A percentile compares a stretch with the other conserved stretches of the same genome.
Evolutionary conservation across 176 grass and related monocot species (phyloP).

Genomic region (Guadua angustifolia): DNA sequence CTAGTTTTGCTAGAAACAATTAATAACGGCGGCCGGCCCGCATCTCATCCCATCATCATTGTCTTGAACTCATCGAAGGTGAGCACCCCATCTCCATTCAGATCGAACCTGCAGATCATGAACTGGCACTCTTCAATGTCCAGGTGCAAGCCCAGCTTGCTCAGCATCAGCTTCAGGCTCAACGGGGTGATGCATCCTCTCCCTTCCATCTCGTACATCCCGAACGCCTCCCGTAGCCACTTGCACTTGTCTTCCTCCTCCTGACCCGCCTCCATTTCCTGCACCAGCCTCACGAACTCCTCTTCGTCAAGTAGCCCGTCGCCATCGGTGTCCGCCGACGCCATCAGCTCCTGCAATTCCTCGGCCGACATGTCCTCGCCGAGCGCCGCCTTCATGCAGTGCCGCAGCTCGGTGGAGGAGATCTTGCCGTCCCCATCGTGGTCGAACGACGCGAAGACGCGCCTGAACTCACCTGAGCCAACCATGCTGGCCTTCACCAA

Average conservation of each 20-base stretch:
- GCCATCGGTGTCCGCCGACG: constrained; percentile 30
- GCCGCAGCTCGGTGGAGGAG: constrained; percentile 31
- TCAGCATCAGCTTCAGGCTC: constrained; percentile 41
- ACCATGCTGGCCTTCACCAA: not conserved
- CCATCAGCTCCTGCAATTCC: constrained; percentile 15
- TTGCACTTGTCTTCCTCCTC: not conserved
- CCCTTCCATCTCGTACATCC: constrained; percentile 50
- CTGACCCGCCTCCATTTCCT: not conserved
- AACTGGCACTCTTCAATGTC: constrained; percentile 35
- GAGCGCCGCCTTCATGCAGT: constrained; percentile 14
- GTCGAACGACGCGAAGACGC: constrained; percentile 35
- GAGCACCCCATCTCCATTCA: constrained; percentile 43
- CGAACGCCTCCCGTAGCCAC: constrained; percentile 34
- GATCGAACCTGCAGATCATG: constrained; percentile 48
- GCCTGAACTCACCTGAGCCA: constrained; percentile 3
- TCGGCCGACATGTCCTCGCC: constrained; percentile 33
- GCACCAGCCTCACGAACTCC: constrained; percentile 35
- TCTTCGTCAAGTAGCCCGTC: constrained; percentile 37
- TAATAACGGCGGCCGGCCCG: not conserved
- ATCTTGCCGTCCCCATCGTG: constrained; percentile 42
- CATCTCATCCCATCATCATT: constrained; percentile 36
- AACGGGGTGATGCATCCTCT: constrained; percentile 32
- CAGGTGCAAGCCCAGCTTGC: constrained; percentile 12
- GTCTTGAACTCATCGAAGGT: constrained; percentile 51
- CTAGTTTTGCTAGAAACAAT: not conserved